Base-by-base conservation (phyloP, 768 basidiomycete genomes). In the Gymnopilus dilepis region DNA sequence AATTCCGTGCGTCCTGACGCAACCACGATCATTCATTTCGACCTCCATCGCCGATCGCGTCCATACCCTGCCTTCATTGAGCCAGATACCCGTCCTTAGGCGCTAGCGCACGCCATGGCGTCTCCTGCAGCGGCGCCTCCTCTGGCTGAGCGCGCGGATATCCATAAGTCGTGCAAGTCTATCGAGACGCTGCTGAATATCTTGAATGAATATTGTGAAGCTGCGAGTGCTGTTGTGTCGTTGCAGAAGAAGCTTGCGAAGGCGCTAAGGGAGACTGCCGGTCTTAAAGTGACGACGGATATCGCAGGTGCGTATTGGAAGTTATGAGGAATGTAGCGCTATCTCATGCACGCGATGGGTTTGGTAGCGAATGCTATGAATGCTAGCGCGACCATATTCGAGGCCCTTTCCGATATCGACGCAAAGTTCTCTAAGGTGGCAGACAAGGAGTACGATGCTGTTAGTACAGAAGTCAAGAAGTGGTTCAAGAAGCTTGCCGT, bases 401-500 rank as follows among this genome's bases (percentile, higher is more conserved):
- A 94, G 53, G 77, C 82, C 15, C 75, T 91, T 47, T 82, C 84
- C 2, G 91, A 93, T 28, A 82, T 92, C 54, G 88, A 92, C 67
- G 60, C 77, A 65, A 94, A 90, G 76, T 92, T 91, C 73, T 83
- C 85, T 41, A 93, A 89, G 76, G 70, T 89, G 62, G 83, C 83
- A 12, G 89, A 91, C 66, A 92, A 86, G 74, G 91, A 94, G 64
- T 91, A 86, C 61, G 86, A 87, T 62, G 68, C 59, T 21, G 76
- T 92, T 52, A 86, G 84, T 64, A 73, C 77, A 30, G 91, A 92
- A 64, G 86, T 92, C 41, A 89, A 87, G 79, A 94, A 90, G 68
- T 93, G 91, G 91, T 88, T 93, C 80, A 92, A 90, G 84, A 92
- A 88, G 73, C 81, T 93, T 34, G 82, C 86, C 51, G 91, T 93